Conservation (phyloP, 2,329 filamentous ascomycete species). For the Neofusicoccum parvum region DNA sequence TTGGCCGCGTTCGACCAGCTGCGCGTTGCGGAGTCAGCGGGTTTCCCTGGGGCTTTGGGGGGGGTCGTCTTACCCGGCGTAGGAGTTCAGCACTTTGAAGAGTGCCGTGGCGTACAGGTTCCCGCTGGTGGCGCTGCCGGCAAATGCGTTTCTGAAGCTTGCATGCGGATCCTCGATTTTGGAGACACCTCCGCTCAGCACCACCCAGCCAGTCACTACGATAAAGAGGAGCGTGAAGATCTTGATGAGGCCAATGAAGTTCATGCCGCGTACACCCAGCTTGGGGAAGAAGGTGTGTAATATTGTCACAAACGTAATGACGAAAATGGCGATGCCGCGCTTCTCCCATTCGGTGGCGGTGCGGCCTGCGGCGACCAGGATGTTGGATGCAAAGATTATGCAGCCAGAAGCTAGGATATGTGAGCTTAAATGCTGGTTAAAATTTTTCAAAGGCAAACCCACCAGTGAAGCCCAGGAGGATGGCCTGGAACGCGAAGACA, state of each 20-base stretch:
- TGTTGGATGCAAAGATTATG: slow-evolving; percentile 68
- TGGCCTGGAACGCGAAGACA: slow-evolving; percentile 63
- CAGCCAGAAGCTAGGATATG: slow-evolving; percentile 60
- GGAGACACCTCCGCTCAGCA: slow-evolving; percentile 32
- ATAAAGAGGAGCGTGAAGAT: slow-evolving; percentile 42
- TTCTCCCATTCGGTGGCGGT: slow-evolving; percentile 58
- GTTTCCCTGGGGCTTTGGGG: not conserved
- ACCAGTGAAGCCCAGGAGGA: slow-evolving; percentile 60
- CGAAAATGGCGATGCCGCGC: slow-evolving; percentile 42
- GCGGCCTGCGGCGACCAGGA: slow-evolving; percentile 59
- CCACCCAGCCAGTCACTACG: slow-evolving; percentile 37
- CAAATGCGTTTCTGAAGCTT: slow-evolving; percentile 34
- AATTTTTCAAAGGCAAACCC: not conserved
- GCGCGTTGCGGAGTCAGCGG: not conserved
- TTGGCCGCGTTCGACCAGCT: slow-evolving; percentile 62
- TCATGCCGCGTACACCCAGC: slow-evolving; percentile 41
- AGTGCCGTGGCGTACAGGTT: slow-evolving; percentile 65
- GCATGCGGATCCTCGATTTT: slow-evolving; percentile 29
- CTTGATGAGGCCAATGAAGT: slow-evolving; percentile 45
- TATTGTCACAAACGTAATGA: slow-evolving; percentile 42
- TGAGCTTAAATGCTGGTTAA: not conserved
- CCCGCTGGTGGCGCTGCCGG: slow-evolving; percentile 48
- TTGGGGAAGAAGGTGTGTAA: slow-evolving; percentile 42
- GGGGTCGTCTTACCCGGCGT: slow-evolving; percentile 51
- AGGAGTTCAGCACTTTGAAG: slow-evolving; percentile 70